Conservation (phyloP, 768 basidiomycete genomes). For the Leucosporidium creatinivorum region DNA sequence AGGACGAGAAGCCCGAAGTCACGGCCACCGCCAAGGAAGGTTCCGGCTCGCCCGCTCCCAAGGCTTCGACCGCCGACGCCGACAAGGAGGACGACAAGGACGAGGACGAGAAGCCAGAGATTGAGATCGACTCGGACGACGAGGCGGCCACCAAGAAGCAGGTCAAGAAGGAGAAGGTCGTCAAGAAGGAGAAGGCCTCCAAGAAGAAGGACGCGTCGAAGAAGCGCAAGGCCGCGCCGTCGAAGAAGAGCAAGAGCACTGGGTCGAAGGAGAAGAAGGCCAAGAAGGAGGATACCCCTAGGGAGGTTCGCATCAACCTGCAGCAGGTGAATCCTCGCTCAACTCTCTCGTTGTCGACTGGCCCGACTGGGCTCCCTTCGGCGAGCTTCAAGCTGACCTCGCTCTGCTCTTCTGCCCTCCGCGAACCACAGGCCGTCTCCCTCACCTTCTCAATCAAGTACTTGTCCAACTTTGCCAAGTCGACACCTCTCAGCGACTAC, state of each 20-base stretch:
- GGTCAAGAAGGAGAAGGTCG: constrained; percentile 8
- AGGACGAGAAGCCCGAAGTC: background rate
- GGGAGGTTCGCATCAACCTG: constrained; percentile 21
- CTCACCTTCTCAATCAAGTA: constrained; percentile 96
- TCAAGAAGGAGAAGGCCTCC: constrained; percentile 47
- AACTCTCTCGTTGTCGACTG: too few relatives aligned
- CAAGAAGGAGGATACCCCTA: constrained; percentile 7
- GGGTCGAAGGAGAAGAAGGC: constrained; percentile 40
- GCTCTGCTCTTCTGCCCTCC: constrained; percentile 50
- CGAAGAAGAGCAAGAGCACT: constrained; percentile 33
- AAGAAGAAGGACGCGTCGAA: constrained; percentile 60
- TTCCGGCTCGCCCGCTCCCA: background rate
- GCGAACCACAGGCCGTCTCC: constrained; percentile 73
- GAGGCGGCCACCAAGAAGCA: constrained; percentile 41
- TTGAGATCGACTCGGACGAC: constrained; percentile 49
- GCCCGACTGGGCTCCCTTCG: too few relatives aligned
- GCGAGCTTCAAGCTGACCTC: background rate
- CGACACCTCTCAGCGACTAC: constrained; percentile 59
- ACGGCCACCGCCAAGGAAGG: background rate
- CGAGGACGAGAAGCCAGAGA: constrained; percentile 46
- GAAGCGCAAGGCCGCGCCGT: constrained; percentile 50
- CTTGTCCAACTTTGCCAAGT: constrained; percentile 93
- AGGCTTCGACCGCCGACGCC: constrained; percentile 31
- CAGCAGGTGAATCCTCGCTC: constrained; percentile 17
- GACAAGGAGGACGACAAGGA: constrained; percentile 52